These are phyloP conservation scores for Amaranthus tricolor DNA, from an alignment of 179 eudicot species.

Conservation along the genomic window DNA sequence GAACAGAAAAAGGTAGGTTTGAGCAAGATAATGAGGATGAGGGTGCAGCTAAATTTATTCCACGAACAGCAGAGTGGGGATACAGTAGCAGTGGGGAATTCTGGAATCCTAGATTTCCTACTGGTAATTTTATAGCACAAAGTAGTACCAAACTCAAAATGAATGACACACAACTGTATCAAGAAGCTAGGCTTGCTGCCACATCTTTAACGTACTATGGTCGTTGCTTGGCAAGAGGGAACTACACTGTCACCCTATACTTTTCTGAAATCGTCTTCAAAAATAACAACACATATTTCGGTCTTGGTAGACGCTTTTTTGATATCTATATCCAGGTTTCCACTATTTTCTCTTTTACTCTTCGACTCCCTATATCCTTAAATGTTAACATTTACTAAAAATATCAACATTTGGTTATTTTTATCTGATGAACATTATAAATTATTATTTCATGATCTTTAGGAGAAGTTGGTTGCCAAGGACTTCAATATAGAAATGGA, in stretches of 20 bases:
- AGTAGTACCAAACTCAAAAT: conserved; percentile 10
- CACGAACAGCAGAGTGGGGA: conserved; percentile 27
- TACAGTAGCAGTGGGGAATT: conserved; percentile 34
- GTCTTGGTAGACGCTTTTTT: conserved; percentile 32
- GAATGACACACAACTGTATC: conserved; percentile 24
- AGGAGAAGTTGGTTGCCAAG: conserved; percentile 29
- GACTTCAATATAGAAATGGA: conserved; percentile 29
- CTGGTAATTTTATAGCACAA: conserved; percentile 10
- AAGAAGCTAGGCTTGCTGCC: conserved; percentile 32
- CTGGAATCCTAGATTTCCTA: conserved; percentile 16
- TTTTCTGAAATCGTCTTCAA: conserved; percentile 33
- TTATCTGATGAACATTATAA: background rate
- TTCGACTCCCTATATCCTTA: background rate
- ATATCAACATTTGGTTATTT: background rate
- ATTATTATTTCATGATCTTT: background rate
- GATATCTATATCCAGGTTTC: conserved; percentile 33
- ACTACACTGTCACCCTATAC: conserved; percentile 26
- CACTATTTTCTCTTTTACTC: too few relatives aligned
- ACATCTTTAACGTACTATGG: conserved; percentile 37
- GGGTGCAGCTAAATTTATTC: conserved; percentile 30
- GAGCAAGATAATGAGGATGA: conserved; percentile 25
- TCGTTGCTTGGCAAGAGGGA: conserved; percentile 28
- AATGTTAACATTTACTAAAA: background rate
- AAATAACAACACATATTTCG: conserved; percentile 6
- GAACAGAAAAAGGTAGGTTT: conserved; percentile 21